Conservation (phyloP, 2,329 filamentous ascomycete species). For the Thelonectria rubi region DNA sequence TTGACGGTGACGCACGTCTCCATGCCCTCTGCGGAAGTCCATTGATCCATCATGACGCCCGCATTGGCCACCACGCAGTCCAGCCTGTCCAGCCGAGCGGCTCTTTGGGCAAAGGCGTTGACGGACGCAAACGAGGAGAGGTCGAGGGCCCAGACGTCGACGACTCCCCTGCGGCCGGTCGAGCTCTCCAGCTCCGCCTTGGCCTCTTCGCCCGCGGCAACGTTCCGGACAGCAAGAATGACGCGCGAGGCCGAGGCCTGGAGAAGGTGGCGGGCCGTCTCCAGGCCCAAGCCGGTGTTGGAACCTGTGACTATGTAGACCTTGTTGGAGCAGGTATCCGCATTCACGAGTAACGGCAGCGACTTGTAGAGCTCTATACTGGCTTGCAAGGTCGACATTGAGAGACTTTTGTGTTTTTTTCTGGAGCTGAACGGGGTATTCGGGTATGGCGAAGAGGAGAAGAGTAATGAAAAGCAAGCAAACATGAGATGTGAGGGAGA, state of each 20-base stretch:
- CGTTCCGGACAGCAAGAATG: constrained; percentile 1
- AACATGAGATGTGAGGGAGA: too few species aligned
- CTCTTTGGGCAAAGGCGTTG: constrained; percentile 46
- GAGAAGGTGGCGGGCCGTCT: not conserved
- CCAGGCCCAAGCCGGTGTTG: constrained; percentile 1
- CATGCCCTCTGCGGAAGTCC: not conserved
- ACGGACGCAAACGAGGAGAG: constrained; percentile 23
- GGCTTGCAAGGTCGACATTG: too few species aligned
- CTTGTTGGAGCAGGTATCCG: too few species aligned
- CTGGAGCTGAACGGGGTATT: too few species aligned
- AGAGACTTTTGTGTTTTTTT: too few species aligned
- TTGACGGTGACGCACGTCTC: constrained; percentile 11
- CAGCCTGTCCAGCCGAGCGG: constrained; percentile 34
- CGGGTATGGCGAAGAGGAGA: too few species aligned
- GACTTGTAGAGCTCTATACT: too few species aligned
- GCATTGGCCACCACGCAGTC: constrained; percentile 2
- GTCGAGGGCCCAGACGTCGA: constrained; percentile 24
- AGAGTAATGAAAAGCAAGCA: too few species aligned
- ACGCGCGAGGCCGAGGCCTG: not conserved
- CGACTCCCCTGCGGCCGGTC: constrained; percentile 6
- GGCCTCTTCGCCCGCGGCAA: not conserved
- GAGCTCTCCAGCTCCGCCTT: not conserved
- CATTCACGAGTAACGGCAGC: too few species aligned
- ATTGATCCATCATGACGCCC: not conserved
- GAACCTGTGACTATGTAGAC: constrained; percentile 4